Evolutionary conservation across 1,284 basidiomycete species (phyloP).

Genomic region (Puccinia triticina): DNA sequence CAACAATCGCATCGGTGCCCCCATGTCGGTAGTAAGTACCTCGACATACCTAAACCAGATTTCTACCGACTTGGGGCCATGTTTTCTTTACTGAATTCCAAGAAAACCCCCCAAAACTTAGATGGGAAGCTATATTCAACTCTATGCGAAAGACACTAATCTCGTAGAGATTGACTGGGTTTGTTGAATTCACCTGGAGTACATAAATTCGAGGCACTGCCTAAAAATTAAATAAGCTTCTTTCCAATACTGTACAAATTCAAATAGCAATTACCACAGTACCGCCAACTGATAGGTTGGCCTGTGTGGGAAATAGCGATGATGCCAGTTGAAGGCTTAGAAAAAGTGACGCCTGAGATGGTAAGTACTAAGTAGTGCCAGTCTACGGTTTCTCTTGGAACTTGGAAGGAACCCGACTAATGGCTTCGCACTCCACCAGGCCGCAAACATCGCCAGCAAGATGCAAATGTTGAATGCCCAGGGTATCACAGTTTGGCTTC

Average conservation of each 20-base stretch:
- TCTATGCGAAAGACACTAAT: slow-evolving; percentile 26
- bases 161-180: slow-evolving; percentile 38
- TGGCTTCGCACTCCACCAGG: neutral
- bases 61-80: neutral
- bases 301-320: slow-evolving; percentile 48
- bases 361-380: slow-evolving; percentile 13
- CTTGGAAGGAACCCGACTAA: neutral
- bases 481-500: slow-evolving; percentile 46
- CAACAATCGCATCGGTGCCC: slow-evolving; percentile 27
- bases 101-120: neutral
- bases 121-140: slow-evolving; percentile 38
- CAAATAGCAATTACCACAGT: slow-evolving; percentile 28
- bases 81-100: neutral
- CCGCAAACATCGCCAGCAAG: slow-evolving; percentile 44
- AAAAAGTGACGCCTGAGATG: slow-evolving; percentile 28
- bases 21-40: slow-evolving; percentile 42
- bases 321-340: slow-evolving; percentile 41
- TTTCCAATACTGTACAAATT: neutral
- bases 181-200: neutral
- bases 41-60: neutral
- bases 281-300: slow-evolving; percentile 25
- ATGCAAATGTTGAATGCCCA: slow-evolving; percentile 31
- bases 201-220: too few species aligned
- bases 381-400: too few species aligned
- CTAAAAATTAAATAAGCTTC: neutral